Conservation (phyloP, 768 basidiomycete species). For the Pleurotus giganteus region DNA sequence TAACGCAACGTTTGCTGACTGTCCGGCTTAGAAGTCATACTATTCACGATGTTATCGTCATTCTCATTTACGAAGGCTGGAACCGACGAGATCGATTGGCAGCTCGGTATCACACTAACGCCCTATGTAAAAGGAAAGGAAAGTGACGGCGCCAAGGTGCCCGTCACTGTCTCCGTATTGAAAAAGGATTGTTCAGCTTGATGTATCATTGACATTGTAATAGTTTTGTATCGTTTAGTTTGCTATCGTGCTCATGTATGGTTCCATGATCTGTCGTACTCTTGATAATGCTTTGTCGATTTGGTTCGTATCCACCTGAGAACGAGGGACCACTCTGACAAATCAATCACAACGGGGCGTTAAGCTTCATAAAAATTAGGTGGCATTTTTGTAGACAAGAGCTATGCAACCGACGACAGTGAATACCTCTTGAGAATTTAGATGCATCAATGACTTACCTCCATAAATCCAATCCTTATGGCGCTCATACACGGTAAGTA, state of each 20-base stretch:
- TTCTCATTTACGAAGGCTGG: constrained; percentile 20
- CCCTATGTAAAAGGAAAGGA: constrained; percentile 19
- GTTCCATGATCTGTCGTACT: no score
- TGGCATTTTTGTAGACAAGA: not conserved
- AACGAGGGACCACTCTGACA: no score
- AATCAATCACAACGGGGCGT: no score
- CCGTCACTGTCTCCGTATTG: constrained; percentile 15
- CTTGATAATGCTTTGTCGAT: no score
- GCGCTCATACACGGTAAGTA: not conserved
- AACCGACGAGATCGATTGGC: constrained; percentile 22
- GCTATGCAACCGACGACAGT: not conserved
- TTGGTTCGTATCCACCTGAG: no score
- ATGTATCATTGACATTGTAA: no score
- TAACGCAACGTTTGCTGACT: not conserved
- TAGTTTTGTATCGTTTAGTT: no score
- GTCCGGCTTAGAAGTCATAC: constrained; percentile 18
- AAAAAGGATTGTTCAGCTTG: no score
- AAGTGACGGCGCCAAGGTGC: constrained; percentile 14
- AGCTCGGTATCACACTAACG: constrained; percentile 21
- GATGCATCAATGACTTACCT: not conserved
- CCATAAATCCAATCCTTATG: not conserved
- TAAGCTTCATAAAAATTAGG: no score
- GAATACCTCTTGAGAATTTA: not conserved
- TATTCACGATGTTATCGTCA: constrained; percentile 20
- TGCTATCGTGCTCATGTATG: no score